Conservation (phyloP, 208 protist genomes). For the Histomonas meleagridis region DNA sequence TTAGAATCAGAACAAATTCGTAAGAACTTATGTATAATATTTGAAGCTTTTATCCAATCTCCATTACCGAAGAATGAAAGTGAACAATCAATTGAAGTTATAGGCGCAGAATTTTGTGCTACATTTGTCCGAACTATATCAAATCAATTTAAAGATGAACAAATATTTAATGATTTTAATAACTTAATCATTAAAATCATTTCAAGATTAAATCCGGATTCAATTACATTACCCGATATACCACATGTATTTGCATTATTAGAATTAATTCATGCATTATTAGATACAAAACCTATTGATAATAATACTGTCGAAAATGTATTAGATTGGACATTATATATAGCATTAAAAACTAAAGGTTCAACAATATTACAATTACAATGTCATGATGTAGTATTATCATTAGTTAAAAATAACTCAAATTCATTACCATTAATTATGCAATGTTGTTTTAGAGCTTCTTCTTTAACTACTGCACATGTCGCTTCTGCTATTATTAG, state of each 20-base stretch:
- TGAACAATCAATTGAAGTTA: neutral
- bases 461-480: neutral
- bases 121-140: neutral
- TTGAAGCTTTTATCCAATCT: neutral
- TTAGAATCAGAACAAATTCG: neutral
- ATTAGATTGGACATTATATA: neutral
- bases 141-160: neutral
- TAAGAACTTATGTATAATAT: neutral
- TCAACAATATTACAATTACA: neutral
- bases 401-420: neutral
- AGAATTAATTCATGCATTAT: neutral
- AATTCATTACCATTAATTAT: neutral
- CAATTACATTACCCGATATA: neutral
- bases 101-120: neutral
- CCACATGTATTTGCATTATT: neutral
- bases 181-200: neutral
- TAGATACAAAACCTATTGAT: neutral
- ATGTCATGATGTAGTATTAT: neutral
- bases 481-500: neutral
- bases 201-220: neutral
- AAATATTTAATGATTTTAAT: neutral
- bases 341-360: neutral
- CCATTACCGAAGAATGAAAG: neutral
- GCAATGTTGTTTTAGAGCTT: neutral
- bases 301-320: neutral